Base-by-base conservation (phyloP, 1,139 yeast species). In the Zygosaccharomyces pseudobailii region DNA sequence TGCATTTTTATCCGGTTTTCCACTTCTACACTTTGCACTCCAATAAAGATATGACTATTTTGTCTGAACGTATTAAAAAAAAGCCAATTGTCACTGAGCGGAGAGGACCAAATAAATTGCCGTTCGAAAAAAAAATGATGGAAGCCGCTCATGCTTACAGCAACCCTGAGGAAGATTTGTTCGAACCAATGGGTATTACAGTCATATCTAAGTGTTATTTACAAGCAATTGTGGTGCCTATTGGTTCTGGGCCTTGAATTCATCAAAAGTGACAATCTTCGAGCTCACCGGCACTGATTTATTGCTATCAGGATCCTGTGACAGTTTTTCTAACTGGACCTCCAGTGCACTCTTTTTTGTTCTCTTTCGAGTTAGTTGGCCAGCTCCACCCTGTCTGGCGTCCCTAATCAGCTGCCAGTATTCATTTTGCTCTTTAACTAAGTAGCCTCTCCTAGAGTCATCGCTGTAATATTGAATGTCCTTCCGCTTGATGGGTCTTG, bases 401-500 rank as follows among this genome's bases (percentile, higher is more conserved):
- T 56, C 52, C 30, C 56, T 53, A 40, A 70, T 59, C 10, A 60
- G 62, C 36, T 62, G 56, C 33, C 59, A 58, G 35, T 63, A 62
- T 30, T 65, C 63, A 43, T 65, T 59, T 36, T 65, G 61, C 47
- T 68, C 72, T 45, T 67, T 66, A 10, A 62, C 70, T 58, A 90
- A 71, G 63, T 87, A 90, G 3, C 98, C 97, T 55, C 89, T 78
- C 62, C 80, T 82, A 33, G 75, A 82, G 5, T 78, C 76, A 64
- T 80, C 77, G 40, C 92, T 79, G 69, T 92, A 92, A 68, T 75
- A 88, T 52, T 79, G 80, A 51, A 92, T 82, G 61, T 85, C 89
- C 70, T 87, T 84, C 68, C 87, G 80, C 57, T 79, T 82, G 6
- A 84, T 84, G 22, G 98, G 98, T 67, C 90, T 79, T 3, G 97